These are phyloP conservation scores for Lodderomyces pseudojiufengensis DNA, from an alignment of 1,139 yeast genomes.

Conservation along the genomic window DNA sequence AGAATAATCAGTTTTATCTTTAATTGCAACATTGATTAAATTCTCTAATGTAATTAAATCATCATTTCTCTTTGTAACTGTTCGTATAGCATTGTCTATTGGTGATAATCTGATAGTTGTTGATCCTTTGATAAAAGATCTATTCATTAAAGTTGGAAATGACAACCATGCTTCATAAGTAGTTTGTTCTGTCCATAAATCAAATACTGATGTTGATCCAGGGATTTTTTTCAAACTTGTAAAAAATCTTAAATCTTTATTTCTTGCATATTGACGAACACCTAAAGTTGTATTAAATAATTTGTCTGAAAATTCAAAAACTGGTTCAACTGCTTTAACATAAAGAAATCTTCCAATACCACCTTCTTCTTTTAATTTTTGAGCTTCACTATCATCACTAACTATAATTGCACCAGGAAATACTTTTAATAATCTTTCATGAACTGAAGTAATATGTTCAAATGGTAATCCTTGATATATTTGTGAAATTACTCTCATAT, in stretches of 20 bases:
- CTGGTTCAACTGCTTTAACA: conserved; percentile 72
- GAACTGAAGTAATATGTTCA: conserved; percentile 83
- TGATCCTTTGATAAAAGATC: conserved; percentile 63
- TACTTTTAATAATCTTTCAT: conserved; percentile 66
- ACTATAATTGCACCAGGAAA: conserved; percentile 84
- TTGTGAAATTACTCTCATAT: conserved; percentile 71
- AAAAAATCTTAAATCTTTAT: conserved; percentile 67
- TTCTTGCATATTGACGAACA: conserved; percentile 67
- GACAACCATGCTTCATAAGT: conserved; percentile 71
- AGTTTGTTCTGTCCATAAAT: conserved; percentile 86
- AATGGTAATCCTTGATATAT: conserved; percentile 85
- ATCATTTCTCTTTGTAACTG: conserved; percentile 64
- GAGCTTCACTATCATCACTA: conserved; percentile 63
- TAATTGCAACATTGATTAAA: conserved; percentile 53
- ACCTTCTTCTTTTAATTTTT: conserved; percentile 41
- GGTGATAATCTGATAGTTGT: conserved; percentile 73
- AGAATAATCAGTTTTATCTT: conserved; percentile 49
- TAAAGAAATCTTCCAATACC: conserved; percentile 67
- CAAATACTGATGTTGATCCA: conserved; percentile 68
- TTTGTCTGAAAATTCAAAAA: conserved; percentile 48
- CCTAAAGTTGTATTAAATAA: conserved; percentile 51
- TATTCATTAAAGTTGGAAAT: conserved; percentile 86
- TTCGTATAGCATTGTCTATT: conserved; percentile 72
- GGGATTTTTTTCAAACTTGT: conserved; percentile 69
- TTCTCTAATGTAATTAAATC: conserved; percentile 70